Conservation (phyloP, 495 filamentous ascomycete species). For the Corynascus novoguineensis region DNA sequence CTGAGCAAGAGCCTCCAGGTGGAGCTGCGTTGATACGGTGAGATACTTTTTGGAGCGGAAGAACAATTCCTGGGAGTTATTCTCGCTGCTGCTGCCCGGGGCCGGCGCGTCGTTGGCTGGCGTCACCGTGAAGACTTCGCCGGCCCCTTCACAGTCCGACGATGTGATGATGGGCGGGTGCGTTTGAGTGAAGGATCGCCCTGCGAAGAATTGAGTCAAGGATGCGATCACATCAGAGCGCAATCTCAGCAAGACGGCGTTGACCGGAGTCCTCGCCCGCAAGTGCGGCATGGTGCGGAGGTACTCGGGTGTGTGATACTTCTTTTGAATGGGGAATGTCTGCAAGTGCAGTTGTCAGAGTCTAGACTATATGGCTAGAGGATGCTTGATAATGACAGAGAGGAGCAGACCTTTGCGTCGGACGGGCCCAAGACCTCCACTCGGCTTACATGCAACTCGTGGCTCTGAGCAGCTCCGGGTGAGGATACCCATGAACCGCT, state of each 20-base stretch:
- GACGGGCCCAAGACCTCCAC: conserved; percentile 68
- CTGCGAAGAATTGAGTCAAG: conserved; percentile 65
- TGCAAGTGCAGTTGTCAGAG: conserved; percentile 35
- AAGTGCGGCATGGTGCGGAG: conserved; percentile 87
- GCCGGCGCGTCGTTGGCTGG: conserved; percentile 28
- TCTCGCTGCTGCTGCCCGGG: conserved; percentile 11
- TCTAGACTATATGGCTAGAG: background rate
- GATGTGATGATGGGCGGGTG: conserved; percentile 94
- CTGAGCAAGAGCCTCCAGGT: conserved; percentile 87
- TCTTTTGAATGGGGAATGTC: conserved; percentile 89
- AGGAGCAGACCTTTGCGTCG: conserved; percentile 64
- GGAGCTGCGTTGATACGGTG: conserved; percentile 90
- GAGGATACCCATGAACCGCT: conserved; percentile 75
- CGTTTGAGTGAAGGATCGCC: conserved; percentile 70
- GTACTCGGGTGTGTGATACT: conserved; percentile 85
- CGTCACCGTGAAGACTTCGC: conserved; percentile 82
- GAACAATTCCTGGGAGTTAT: conserved; percentile 45
- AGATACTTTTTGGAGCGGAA: conserved; percentile 91
- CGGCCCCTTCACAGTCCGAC: conserved; percentile 95
- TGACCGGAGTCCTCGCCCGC: conserved; percentile 74
- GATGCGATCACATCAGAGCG: conserved; percentile 73
- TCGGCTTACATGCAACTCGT: conserved; percentile 69
- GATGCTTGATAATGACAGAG: background rate
- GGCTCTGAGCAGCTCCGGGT: conserved; percentile 61
- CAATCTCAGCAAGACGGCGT: conserved; percentile 73